Conservation (phyloP, 139 green algal species). For the Micromonas pusilla region DNA sequence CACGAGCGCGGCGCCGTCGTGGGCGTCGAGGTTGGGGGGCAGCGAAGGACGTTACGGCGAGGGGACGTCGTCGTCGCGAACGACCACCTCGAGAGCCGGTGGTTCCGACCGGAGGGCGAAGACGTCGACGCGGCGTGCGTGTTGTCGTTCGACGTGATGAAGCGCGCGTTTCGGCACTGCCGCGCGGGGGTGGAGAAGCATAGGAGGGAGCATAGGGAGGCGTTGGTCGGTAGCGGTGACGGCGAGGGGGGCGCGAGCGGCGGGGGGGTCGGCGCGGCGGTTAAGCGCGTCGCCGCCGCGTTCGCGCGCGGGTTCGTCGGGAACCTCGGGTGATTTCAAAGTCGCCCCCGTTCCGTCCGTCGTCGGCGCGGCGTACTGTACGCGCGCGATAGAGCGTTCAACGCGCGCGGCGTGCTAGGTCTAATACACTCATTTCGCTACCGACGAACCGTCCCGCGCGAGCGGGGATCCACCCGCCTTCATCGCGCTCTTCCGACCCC, state of each 20-base stretch:
- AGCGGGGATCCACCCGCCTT: too few species aligned
- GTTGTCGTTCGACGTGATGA: conserved; percentile 2
- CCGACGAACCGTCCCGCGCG: too few species aligned
- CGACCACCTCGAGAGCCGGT: background rate
- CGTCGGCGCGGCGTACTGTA: too few species aligned
- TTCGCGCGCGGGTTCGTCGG: background rate
- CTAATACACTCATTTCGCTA: too few species aligned
- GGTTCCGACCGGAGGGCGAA: too few species aligned
- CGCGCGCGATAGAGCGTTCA: too few species aligned
- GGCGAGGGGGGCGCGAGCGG: too few species aligned
- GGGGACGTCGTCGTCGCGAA: conserved; percentile 16
- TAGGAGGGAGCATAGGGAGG: background rate
- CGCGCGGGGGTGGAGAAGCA: background rate
- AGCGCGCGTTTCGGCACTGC: background rate
- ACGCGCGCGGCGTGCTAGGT: too few species aligned
- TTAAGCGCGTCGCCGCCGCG: background rate
- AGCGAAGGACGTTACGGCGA: too few species aligned
- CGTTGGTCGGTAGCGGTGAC: background rate
- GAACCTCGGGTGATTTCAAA: background rate
- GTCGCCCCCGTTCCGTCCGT: too few species aligned
- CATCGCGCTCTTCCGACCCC: too few species aligned
- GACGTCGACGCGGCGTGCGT: too few species aligned
- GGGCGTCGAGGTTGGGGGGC: background rate
- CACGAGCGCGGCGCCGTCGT: background rate
- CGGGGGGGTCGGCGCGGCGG: background rate